Base-by-base conservation (phyloP, 306 rosid genomes). In the Corylus avellana region DNA sequence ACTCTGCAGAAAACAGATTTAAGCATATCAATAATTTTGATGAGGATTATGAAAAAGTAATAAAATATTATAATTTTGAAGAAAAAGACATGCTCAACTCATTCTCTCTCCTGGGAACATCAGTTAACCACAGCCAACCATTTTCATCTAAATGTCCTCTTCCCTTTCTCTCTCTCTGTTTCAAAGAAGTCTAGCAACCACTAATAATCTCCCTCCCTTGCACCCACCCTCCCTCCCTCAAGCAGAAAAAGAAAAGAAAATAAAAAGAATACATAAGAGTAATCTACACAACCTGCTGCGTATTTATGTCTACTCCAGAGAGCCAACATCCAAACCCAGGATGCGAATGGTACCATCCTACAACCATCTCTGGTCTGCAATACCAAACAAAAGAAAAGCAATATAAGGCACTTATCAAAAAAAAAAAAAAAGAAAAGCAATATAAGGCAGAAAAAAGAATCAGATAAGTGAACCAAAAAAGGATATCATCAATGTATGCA, bases 301-400 rank as follows among this genome's bases (percentile, higher is more conserved):
- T 94, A 81, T 94, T 94, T 64, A 92, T 94, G 79, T 94, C 98
- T 46, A 94, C 97, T 79, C 98, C 98, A 80, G 98, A 94, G 61
- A 94, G 95, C 98, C 98, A 94, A 80, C 98, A 94, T 74, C 98
- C 98, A 77, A 94, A 94, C 73, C 97, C 98, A 80, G 97, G 98
- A 92, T 94, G 98, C 0, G 98, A 94, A 84, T 94, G 98, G 78
- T 94, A 94, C 98, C 97, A 94, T 4, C 98, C 98, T 1, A 92
- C 97, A 83, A 94, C 98, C 98, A 94, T 94, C 93, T 94, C 97
- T 2, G 97, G 97, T 77, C 98, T 92, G 88, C 76, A 85, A 81
- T 69, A 75, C 59, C 70, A 67, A 3, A 22, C 1, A 51, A 73
- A 76, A 73, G 63, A 59, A 39, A 51, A 70, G 62, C 27, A n/a